These are phyloP conservation scores for Petunia axillaris DNA, from an alignment of 257 asterid species.

Conservation along the genomic window DNA sequence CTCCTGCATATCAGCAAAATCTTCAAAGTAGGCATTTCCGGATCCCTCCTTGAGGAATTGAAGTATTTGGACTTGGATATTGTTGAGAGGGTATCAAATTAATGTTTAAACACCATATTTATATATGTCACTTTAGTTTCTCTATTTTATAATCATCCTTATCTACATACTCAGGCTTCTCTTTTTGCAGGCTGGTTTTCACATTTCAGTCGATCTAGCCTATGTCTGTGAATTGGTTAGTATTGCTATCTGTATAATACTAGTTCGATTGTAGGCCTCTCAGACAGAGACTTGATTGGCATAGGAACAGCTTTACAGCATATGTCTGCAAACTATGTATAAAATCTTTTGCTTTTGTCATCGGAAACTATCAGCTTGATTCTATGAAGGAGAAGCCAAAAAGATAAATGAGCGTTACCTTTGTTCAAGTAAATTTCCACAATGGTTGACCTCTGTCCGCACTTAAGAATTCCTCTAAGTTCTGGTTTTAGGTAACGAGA, in stretches of 20 bases:
- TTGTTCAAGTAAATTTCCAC: slow-evolving; percentile 8
- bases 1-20: slow-evolving; percentile 89
- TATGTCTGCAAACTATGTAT: slow-evolving; percentile 6
- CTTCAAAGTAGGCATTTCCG: slow-evolving; percentile 91
- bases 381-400: not conserved
- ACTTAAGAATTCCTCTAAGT: slow-evolving; percentile 8
- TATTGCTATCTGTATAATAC: not conserved
- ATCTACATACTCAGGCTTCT: slow-evolving; percentile 19
- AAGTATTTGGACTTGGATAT: slow-evolving; percentile 71
- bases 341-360: not conserved
- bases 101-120: slow-evolving; percentile 5
- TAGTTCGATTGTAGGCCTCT: slow-evolving; percentile 10
- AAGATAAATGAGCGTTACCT: not conserved
- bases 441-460: not conserved
- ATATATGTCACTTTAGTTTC: slow-evolving; percentile 13
- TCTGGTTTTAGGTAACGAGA: slow-evolving; percentile 10
- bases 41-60: slow-evolving; percentile 69
- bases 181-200: slow-evolving; percentile 66
- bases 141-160: not conserved
- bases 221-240: slow-evolving; percentile 87
- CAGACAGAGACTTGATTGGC: slow-evolving; percentile 7
- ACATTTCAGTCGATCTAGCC: slow-evolving; percentile 75
- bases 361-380: not conserved
- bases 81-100: slow-evolving; percentile 61
- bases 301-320: not conserved